Evolutionary conservation across 2,329 filamentous ascomycete species (phyloP), one percentile per base, ranked within the genome.

Genomic region (Xylaria sp.): DNA sequence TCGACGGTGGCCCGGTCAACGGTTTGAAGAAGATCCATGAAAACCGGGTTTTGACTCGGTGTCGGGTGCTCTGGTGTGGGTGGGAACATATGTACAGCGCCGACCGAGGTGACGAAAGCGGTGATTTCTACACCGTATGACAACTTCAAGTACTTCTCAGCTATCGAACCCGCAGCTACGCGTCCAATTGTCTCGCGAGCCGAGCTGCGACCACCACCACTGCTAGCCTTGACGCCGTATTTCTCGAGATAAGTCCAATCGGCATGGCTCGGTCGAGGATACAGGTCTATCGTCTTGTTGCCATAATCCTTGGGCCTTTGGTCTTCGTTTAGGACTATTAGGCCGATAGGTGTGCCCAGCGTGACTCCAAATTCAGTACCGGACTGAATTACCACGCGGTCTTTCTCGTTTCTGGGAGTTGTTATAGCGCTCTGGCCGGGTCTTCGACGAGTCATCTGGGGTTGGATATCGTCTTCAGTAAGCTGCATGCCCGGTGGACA

Each of bases 181-280:
- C 65, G 65, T 7, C 61, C 65, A n/a, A 67, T 61, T 17, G 65
- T 67, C 27, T 67, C 65, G 0, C 65, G 65, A 38, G 65, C 65
- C 6, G 56, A 60, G 44, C 63, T 53, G 25, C 63, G 47, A 5
- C 63, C 95, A 73, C 96, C 95, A 65, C 96, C 95, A 68, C 90
- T 94, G 78, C 89, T 92, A 42, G 96, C 94, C 84, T 96, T 96
- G 73, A 96, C 90, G 64, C 95, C 95, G 79, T 99, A 99, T 83
- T 98, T 98, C 80, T 97, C 92, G 68, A 97, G 86, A 82, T 98
- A 98, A 67, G 96, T 98, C 88, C 92, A 97, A 81, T 98, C 95
- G 67, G 96, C 95, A 81, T 98, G 96, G 78, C 90, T 93, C 39
- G 95, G 96, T 58, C 96, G 88, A 4, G 96, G 96, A 85, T 91